Evolutionary conservation across 495 filamentous ascomycete species (phyloP), one percentile per base, ranked within the genome.

Genomic region (Penicillium chermesinum): DNA sequence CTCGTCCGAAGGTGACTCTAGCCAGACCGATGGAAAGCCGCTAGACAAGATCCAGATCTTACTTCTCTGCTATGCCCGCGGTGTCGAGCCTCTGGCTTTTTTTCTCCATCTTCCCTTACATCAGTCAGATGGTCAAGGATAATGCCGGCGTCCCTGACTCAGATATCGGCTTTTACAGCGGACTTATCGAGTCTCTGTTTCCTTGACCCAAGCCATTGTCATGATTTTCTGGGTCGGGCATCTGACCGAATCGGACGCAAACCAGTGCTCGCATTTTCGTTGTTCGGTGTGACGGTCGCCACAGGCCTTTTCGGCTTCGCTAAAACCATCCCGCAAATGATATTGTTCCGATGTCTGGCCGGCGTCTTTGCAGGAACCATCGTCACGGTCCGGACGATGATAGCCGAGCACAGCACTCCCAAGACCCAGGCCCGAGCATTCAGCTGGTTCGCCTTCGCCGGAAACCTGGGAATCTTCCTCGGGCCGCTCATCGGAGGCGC

Each of bases 11-110:
- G 39, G 44, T 18, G 38, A 14, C 7, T 20, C 12, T 2, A 37
- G 35, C 1, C 41, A 42, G 20, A 40, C n/a, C 1, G 27, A 44
- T 1, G 52, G 55, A 39, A 65, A 59, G 17, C 75, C 81, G 7
- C 52, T 88, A 12, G 83, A 82, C 9, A 65, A 66, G 43, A 16
- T 50, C 8, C 85, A 88, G 57, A 76, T 89, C 34, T 52, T 82
- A 34, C 61, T 84, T 2, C 76, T 89, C 16, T 87, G 85, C 65
- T 85, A 76, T 58, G 79, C 80, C 1, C 74, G 83, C 8, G 59
- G 82, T n/a, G 62, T 86, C n/a, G 85, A 89, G 62, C 85, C 85
- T 3, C 69, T 87, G 25, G 81, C 83, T 13, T 89, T 83, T n/a
- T 66, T 89, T 88, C 67, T 76, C 72, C 54, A 87, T 88, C 59